These are phyloP conservation scores for Globisporangium nagaii DNA, from an alignment of 352 stramenopile genomes.

Conservation along the genomic window DNA sequence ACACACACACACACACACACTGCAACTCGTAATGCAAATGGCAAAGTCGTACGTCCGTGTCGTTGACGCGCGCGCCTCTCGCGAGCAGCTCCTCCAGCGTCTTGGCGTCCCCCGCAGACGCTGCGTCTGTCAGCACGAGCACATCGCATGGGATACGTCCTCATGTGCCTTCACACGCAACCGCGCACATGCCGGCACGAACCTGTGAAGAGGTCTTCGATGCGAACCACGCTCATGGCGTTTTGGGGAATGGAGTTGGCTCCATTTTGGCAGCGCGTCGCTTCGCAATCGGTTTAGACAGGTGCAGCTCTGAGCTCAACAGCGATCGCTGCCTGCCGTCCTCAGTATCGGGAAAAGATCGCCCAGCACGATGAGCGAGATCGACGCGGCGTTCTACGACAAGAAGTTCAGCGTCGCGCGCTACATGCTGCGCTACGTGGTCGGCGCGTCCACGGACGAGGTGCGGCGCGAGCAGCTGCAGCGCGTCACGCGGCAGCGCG, in stretches of 20 bases:
- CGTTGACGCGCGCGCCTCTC: slow-evolving; percentile 44
- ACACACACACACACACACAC: no score
- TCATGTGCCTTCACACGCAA: neutral
- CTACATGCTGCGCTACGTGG: slow-evolving; percentile 78
- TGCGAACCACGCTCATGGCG: slow-evolving; percentile 38
- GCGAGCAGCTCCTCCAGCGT: slow-evolving; percentile 30
- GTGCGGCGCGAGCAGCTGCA: slow-evolving; percentile 62
- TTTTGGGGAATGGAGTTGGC: neutral
- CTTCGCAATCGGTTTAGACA: slow-evolving; percentile 15
- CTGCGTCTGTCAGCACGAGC: slow-evolving; percentile 29
- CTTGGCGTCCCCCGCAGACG: slow-evolving; percentile 27
- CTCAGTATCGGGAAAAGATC: neutral
- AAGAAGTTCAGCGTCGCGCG: slow-evolving; percentile 78
- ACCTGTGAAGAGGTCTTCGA: slow-evolving; percentile 66
- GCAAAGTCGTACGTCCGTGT: slow-evolving; percentile 31
- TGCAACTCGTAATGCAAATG: no score
- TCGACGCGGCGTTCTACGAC: slow-evolving; percentile 77
- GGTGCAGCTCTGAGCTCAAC: no score
- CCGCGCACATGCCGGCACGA: neutral
- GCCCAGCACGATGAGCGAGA: slow-evolving; percentile 37
- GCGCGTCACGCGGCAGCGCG: slow-evolving; percentile 49
- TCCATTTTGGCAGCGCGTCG: neutral
- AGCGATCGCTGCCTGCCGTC: neutral
- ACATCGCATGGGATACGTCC: no score
- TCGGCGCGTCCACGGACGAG: slow-evolving; percentile 62